Conservation (phyloP, 75 land plant species). For the Ceratopteris richardii region DNA sequence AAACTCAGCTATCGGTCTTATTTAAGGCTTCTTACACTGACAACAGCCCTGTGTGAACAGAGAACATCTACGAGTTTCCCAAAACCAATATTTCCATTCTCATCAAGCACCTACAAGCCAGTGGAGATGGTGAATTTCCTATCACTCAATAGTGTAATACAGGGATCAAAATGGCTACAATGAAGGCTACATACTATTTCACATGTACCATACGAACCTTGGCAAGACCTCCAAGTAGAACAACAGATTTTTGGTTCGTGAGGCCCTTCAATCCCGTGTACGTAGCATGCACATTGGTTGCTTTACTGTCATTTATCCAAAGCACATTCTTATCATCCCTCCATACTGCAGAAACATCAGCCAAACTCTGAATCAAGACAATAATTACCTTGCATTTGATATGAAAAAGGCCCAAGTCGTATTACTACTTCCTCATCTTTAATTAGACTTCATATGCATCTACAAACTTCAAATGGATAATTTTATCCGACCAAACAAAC, state of each 20-base stretch:
- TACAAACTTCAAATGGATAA: background rate
- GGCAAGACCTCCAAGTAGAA: constrained; percentile 65
- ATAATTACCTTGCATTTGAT: no score
- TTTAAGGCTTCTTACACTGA: constrained; percentile 34
- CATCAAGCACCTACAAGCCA: constrained; percentile 26
- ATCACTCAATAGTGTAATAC: background rate
- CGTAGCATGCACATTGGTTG: constrained; percentile 67
- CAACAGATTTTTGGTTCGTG: constrained; percentile 28
- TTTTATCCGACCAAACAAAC: constrained; percentile 2
- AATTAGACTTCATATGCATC: background rate
- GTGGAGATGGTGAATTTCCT: background rate
- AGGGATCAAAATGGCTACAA: background rate
- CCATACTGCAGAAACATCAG: constrained; percentile 25
- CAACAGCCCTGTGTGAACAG: constrained; percentile 42
- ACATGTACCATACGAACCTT: constrained; percentile 35
- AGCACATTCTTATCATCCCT: constrained; percentile 30
- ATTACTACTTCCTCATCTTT: background rate
- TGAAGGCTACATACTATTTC: no score
- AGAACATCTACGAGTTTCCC: constrained; percentile 31
- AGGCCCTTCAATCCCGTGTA: constrained; percentile 45
- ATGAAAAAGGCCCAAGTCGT: background rate
- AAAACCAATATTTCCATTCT: constrained; percentile 36
- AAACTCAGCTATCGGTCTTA: no score
- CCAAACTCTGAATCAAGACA: no score
- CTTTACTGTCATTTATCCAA: constrained; percentile 75